Conservation (phyloP, 441 rosid genomes). For the Populus trichocarpa region DNA sequence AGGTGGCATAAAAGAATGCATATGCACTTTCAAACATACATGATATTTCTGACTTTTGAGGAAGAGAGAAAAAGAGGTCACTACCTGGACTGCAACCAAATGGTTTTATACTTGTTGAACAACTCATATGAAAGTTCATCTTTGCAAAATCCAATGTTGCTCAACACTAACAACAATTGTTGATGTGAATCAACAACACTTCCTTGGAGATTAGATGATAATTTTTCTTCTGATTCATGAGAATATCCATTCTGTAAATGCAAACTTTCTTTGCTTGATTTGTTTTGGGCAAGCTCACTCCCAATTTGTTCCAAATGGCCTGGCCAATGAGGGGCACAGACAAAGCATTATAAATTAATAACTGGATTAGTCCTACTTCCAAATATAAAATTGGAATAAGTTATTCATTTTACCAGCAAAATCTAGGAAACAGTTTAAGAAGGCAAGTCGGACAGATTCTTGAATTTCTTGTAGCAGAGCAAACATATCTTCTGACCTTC, state of each 20-base stretch:
- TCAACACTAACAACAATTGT: conserved; percentile 72
- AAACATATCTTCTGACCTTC: conserved; percentile 77
- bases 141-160: conserved; percentile 96
- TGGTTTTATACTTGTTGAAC: conserved; percentile 70
- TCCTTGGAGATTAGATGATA: conserved; percentile 52
- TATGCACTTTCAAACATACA: background rate
- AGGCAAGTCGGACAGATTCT: conserved; percentile 86
- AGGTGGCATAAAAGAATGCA: conserved; percentile 6
- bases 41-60: background rate
- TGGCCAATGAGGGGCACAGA: conserved; percentile 30
- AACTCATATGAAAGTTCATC: conserved; percentile 84
- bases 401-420: conserved; percentile 68
- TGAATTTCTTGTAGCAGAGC: conserved; percentile 83
- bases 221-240: conserved; percentile 41
- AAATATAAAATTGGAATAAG: conserved; percentile 6
- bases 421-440: conserved; percentile 93
- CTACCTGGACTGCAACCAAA: conserved; percentile 80
- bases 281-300: conserved; percentile 61
- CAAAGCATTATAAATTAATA: conserved; percentile 10
- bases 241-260: conserved; percentile 64
- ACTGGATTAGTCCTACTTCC: background rate
- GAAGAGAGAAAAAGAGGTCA: background rate
- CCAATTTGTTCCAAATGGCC: conserved; percentile 86
- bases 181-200: conserved; percentile 70
- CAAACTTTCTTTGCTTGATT: conserved; percentile 50